Percentiles rank a stretch among this genome's conserved stretches.
phyloP scores from a whole-genome alignment of 2,329 filamentous ascomycete species.

The Penicillium sp. region DNA sequence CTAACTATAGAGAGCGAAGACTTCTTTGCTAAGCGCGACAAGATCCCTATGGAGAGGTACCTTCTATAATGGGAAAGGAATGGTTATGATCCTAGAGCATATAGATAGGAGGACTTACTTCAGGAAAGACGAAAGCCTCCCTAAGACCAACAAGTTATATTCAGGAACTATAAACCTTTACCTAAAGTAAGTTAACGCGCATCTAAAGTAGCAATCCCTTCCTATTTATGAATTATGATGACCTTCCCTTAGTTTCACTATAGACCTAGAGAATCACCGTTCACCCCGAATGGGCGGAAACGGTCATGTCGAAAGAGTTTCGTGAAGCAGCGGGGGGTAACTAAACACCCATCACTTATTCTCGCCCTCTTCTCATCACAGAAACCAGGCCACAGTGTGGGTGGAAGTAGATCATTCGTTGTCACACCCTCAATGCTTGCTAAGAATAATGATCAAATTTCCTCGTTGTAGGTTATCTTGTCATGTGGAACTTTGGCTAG shows the following conservation, averaged over 20 bases:
- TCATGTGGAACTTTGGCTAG: no score
- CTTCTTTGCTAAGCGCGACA: background rate
- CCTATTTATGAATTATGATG: background rate
- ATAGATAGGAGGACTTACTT: background rate
- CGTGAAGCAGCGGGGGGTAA: no score
- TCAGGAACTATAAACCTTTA: background rate
- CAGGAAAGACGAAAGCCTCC: conserved; percentile 3
- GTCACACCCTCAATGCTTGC: no score
- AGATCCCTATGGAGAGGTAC: background rate
- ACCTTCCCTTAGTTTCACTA: background rate
- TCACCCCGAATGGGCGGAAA: no score
- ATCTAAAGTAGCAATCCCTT: background rate
- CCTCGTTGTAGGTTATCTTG: no score
- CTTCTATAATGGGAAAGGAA: background rate
- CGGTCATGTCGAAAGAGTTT: no score
- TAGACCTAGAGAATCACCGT: background rate
- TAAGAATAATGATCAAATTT: no score
- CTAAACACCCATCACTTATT: no score
- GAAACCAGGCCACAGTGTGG: no score
- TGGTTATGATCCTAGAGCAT: background rate
- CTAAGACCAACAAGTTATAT: conserved; percentile 1
- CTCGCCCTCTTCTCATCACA: no score
- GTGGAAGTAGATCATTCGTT: no score
- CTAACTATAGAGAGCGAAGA: background rate
- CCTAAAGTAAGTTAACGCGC: background rate